A percentile compares a stretch with the other conserved stretches of the same genome.
Evolutionary conservation across 495 filamentous ascomycete genomes (phyloP).

Genomic region (Penicillium egyptiacum): DNA sequence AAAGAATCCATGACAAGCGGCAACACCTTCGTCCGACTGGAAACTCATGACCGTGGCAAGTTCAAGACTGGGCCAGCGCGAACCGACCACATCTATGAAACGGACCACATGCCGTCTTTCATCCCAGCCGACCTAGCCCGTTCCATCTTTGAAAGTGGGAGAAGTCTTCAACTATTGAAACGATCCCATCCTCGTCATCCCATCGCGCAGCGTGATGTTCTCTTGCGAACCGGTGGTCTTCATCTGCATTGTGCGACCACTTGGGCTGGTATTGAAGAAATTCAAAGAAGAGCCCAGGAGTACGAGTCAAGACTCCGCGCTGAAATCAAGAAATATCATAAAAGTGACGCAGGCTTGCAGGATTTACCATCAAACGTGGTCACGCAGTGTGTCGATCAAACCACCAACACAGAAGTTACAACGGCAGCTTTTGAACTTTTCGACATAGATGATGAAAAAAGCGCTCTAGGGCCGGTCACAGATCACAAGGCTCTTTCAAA

Average conservation of each 20-base stretch:
- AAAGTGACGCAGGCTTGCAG: conserved; percentile 10
- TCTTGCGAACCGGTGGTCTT: conserved; percentile 51
- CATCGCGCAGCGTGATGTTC: conserved; percentile 53
- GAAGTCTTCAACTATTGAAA: conserved; percentile 71
- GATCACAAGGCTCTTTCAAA: conserved; percentile 27
- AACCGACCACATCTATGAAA: conserved; percentile 61
- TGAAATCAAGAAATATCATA: conserved; percentile 44
- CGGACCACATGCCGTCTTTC: conserved; percentile 64
- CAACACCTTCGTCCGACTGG: conserved; percentile 60
- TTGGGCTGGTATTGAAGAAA: conserved; percentile 68
- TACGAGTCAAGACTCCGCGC: conserved; percentile 58
- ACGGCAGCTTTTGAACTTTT: conserved; percentile 38
- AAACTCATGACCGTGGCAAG: conserved; percentile 46
- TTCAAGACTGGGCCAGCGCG: conserved; percentile 53
- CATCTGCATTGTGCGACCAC: conserved; percentile 69
- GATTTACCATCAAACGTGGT: background rate
- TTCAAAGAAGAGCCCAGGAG: conserved; percentile 58
- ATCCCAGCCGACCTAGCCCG: conserved; percentile 63
- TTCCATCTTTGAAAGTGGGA: conserved; percentile 73
- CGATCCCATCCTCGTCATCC: conserved; percentile 76
- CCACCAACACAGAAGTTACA: conserved; percentile 13
- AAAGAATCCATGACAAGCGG: conserved; percentile 45
- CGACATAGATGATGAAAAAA: conserved; percentile 37
- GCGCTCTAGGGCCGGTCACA: conserved; percentile 28
- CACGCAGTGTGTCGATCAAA: background rate